Evolutionary conservation across 495 filamentous ascomycete genomes (phyloP), one percentile per base, ranked within the genome.

Genomic region (Aspergillus saccharolyticus): DNA sequence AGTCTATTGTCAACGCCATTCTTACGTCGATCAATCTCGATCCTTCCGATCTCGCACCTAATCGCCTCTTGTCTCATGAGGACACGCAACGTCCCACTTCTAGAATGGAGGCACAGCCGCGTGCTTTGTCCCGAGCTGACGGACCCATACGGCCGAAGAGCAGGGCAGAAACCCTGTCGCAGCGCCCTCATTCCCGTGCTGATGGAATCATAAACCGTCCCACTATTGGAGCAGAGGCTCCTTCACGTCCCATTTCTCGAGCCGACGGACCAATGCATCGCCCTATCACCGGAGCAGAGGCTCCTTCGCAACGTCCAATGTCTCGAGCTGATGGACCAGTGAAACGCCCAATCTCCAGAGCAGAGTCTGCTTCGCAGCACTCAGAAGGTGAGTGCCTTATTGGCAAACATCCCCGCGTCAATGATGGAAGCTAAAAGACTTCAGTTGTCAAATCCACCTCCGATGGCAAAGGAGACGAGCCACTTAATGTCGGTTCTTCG

Each of bases 1-100:
- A 88, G 61, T 86, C 89, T 8, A 96, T 96, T 65, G 86, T 87
- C 45, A 80, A 82, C 21, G 85, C 87, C 47, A 91, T 97, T 53
- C 74, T 89, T 17, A 79, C 85, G 39, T 86, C 88, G 54, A 81
- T 96, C 47, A 84, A 79, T 17, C 77, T 89, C 24, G 60, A 59
- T 2, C 49, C 63, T 8, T 59, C 49, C 16, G 68, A 72, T 4
- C 9, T 17, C 42, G 45, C 42, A 8, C 51, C 8, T 9, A 30
- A 1, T n/a, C 18, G 25, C 17, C 51, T 30, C 8, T 20, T 42
- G 42, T 43, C 28, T 39, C 33, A 12, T 9, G 33, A 5, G 2
- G 33, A 39, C 12, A 39, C 25, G 9, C 25, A 39, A 39, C 33
- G 33, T 8, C 12, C 33, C 33, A 4, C 3, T 28, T 28, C 25